Percentiles rank a stretch among this genome's conserved stretches.
Evolutionary conservation across 2,329 filamentous ascomycete species (phyloP).

Genomic region (Pseudodiploospora longispora): DNA sequence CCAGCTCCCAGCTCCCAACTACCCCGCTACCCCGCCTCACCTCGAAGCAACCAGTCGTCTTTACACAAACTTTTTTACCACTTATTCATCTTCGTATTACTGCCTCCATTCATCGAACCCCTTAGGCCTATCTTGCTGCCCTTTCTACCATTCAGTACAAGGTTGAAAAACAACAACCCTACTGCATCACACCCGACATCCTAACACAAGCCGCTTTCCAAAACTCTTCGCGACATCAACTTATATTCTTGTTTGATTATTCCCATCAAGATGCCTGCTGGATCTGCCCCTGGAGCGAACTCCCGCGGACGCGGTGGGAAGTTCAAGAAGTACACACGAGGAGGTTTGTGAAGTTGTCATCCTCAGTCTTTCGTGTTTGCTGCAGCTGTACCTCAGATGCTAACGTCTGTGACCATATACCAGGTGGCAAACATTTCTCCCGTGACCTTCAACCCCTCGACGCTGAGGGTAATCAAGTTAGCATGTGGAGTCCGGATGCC

Average conservation of each 20-base stretch:
- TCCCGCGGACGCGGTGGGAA: slow-evolving; percentile 82
- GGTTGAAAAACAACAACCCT: too few relatives aligned
- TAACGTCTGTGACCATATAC: slow-evolving; percentile 4
- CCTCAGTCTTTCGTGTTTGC: background rate
- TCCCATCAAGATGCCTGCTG: slow-evolving; percentile 35
- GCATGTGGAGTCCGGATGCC: slow-evolving; percentile 71
- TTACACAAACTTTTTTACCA: too few relatives aligned
- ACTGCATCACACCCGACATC: too few relatives aligned
- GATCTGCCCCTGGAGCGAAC: slow-evolving; percentile 35
- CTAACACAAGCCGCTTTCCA: background rate
- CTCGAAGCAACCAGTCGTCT: slow-evolving; percentile 5
- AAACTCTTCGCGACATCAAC: background rate
- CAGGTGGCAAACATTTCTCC: slow-evolving; percentile 93
- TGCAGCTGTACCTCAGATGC: too few relatives aligned
- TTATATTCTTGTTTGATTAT: background rate
- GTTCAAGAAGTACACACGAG: slow-evolving; percentile 86
- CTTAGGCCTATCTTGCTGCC: too few relatives aligned
- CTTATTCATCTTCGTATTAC: too few relatives aligned
- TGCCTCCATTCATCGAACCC: too few relatives aligned
- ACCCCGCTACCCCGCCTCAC: slow-evolving; percentile 32
- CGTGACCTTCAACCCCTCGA: slow-evolving; percentile 83
- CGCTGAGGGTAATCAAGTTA: slow-evolving; percentile 77
- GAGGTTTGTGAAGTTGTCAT: slow-evolving; percentile 50
- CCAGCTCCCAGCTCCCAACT: slow-evolving; percentile 9
- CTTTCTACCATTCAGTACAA: background rate